Percentiles rank a stretch among this genome's conserved stretches.
Conservation (phyloP, 2,329 filamentous ascomycete genomes). For the Cordyceps tenuipes region DNA sequence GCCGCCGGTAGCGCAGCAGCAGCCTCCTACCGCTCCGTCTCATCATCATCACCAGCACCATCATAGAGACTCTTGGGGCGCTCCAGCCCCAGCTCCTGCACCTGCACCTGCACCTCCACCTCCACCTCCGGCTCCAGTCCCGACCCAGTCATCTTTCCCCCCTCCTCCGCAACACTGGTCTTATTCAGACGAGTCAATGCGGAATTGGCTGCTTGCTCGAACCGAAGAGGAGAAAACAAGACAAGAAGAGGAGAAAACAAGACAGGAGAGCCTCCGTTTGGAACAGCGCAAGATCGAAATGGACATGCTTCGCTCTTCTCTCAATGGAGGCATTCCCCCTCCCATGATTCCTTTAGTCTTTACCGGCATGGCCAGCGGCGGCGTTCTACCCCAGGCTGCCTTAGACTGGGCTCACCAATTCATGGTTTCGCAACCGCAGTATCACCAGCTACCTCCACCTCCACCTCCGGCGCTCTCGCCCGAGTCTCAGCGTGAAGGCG, state of each 20-base stretch:
- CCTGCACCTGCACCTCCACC: slow-evolving; percentile 34
- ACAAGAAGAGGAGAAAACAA: slow-evolving; percentile 66
- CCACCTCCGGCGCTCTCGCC: slow-evolving; percentile 40
- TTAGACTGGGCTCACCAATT: slow-evolving; percentile 63
- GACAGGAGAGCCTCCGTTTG: slow-evolving; percentile 55
- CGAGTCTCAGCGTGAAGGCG: slow-evolving; percentile 46
- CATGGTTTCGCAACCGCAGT: slow-evolving; percentile 43
- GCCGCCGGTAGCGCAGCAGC: slow-evolving; percentile 18
- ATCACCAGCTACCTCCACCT: slow-evolving; percentile 40
- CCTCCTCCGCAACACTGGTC: slow-evolving; percentile 58
- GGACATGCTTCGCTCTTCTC: slow-evolving; percentile 60
- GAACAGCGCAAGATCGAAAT: slow-evolving; percentile 68
- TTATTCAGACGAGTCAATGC: slow-evolving; percentile 61
- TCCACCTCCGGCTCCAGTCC: slow-evolving; percentile 27
- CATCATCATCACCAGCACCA: slow-evolving; percentile 17
- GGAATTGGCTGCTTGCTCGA: slow-evolving; percentile 61
- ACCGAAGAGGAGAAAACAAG: slow-evolving; percentile 64
- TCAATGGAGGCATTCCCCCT: slow-evolving; percentile 63
- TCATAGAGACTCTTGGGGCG: slow-evolving; percentile 30
- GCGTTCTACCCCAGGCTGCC: slow-evolving; percentile 49
- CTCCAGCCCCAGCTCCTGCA: not conserved
- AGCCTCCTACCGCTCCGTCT: slow-evolving; percentile 19
- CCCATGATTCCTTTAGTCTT: slow-evolving; percentile 69
- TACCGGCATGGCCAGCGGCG: slow-evolving; percentile 56
- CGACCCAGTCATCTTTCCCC: slow-evolving; percentile 41